These are phyloP conservation scores for Phytophthora meadii DNA, from an alignment of 352 stramenopile genomes.

Conservation along the genomic window DNA sequence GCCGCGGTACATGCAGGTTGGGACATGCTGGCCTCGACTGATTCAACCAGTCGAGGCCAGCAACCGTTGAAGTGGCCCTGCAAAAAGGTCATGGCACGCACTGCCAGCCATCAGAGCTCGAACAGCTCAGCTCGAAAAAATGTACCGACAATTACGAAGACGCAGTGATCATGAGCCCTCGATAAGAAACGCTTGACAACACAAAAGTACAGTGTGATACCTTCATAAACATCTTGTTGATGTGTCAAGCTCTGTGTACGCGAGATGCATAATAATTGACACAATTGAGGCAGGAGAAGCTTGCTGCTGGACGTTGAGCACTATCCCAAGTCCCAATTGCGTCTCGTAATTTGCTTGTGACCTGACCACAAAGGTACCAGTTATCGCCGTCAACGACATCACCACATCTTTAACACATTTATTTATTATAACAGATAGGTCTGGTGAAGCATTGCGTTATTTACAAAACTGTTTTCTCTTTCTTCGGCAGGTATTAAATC, in stretches of 20 bases:
- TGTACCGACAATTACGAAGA: too few species aligned
- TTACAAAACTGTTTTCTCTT: background rate
- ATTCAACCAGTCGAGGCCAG: too few species aligned
- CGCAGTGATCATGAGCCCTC: too few species aligned
- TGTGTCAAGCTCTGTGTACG: background rate
- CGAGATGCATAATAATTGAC: too few species aligned
- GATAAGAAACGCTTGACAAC: too few species aligned
- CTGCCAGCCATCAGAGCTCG: background rate
- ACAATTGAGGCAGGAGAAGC: background rate
- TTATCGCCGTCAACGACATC: background rate
- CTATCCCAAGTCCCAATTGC: too few species aligned
- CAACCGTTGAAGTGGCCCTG: conserved; percentile 18
- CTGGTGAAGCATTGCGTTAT: background rate
- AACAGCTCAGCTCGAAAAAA: background rate
- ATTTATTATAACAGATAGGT: conserved; percentile 2
- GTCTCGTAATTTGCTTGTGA: too few species aligned
- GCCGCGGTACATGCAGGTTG: conserved; percentile 15
- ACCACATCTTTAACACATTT: background rate
- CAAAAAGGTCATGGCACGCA: conserved; percentile 4
- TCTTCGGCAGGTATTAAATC: background rate
- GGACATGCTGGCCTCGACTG: conserved; percentile 12
- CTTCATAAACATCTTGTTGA: conserved; percentile 5
- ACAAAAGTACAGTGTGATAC: too few species aligned
- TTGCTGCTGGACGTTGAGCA: background rate
- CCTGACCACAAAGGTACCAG: background rate